Evolutionary conservation across 140 eudicot species (phyloP).

Genomic region (Stevia rebaudiana): DNA sequence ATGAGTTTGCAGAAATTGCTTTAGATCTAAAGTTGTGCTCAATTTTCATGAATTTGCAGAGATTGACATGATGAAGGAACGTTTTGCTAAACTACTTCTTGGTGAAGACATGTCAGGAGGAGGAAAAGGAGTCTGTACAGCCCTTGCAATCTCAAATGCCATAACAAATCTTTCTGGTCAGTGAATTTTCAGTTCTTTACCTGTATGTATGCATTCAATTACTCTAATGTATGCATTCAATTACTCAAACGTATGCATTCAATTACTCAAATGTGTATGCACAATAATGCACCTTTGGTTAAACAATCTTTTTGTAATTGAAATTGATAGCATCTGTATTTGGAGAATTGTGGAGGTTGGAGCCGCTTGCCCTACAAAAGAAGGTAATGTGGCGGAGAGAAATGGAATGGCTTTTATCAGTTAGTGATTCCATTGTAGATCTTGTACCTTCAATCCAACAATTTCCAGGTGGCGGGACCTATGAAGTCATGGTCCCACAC

Average conservation of each 20-base stretch:
- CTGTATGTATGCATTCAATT: not conserved
- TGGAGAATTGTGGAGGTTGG: slow-evolving; percentile 93
- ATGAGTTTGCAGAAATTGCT: slow-evolving; percentile 26
- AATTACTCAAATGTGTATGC: not conserved
- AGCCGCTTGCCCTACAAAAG: slow-evolving; percentile 71
- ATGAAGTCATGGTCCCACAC: slow-evolving; percentile 79
- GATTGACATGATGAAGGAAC: slow-evolving; percentile 83
- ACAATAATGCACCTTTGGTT: not conserved
- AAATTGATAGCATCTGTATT: slow-evolving; percentile 58
- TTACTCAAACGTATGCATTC: not conserved
- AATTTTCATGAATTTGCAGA: slow-evolving; percentile 25
- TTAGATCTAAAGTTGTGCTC: slow-evolving; percentile 1
- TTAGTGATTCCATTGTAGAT: slow-evolving; percentile 80
- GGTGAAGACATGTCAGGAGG: slow-evolving; percentile 99
- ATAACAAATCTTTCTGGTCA: slow-evolving; percentile 87
- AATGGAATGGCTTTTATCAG: slow-evolving; percentile 83
- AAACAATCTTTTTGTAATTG: not conserved
- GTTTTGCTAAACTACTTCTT: slow-evolving; percentile 83
- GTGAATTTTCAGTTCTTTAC: not conserved
- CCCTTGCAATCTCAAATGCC: slow-evolving; percentile 84
- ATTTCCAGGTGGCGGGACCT: slow-evolving; percentile 71
- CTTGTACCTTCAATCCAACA: slow-evolving; percentile 71
- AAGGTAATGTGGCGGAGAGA: slow-evolving; percentile 89
- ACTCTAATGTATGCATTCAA: not conserved
- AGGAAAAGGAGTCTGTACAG: slow-evolving; percentile 87